Percentiles rank a stretch among this genome's conserved stretches.
Evolutionary conservation across 352 stramenopile genomes (phyloP).

Genomic region (Phytophthora sansomeana): DNA sequence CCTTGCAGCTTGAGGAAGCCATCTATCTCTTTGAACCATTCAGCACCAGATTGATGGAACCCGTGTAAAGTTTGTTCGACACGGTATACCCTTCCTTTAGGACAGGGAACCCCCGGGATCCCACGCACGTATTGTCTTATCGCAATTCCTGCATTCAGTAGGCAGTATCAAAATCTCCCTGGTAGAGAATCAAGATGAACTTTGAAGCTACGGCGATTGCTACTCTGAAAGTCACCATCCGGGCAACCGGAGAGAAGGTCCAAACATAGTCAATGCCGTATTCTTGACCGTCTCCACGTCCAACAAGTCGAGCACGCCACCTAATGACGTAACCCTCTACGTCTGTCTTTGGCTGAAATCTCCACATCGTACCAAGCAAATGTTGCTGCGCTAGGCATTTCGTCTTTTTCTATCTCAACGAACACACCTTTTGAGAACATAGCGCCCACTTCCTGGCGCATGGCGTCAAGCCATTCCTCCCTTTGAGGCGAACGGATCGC

Average conservation of each 20-base stretch:
- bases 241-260: constrained; percentile 13
- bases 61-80: constrained; percentile 19
- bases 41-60: constrained; percentile 21
- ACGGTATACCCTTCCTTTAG: constrained; percentile 5
- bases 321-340: background rate
- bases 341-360: constrained; percentile 17
- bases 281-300: background rate
- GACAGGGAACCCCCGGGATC: constrained; percentile 20
- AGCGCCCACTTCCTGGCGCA: background rate
- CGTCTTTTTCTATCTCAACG: background rate
- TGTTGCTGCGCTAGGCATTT: background rate
- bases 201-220: background rate
- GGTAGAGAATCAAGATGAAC: constrained; percentile 4
- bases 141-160: constrained; percentile 19
- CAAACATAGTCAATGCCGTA: constrained; percentile 9
- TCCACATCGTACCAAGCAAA: constrained; percentile 6
- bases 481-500: constrained; percentile 3
- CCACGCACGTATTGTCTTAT: constrained; percentile 18
- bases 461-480: background rate
- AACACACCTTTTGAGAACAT: constrained; percentile 24
- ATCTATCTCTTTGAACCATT: constrained; percentile 24
- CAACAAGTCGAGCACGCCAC: constrained; percentile 8
- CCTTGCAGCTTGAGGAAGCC: constrained; percentile 1
- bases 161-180: constrained; percentile 20
- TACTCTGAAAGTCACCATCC: constrained; percentile 19